Evolutionary conservation across 1,284 basidiomycete species (phyloP), one percentile per base, ranked within the genome.

Genomic region (Cutaneotrichosporon sp.): DNA sequence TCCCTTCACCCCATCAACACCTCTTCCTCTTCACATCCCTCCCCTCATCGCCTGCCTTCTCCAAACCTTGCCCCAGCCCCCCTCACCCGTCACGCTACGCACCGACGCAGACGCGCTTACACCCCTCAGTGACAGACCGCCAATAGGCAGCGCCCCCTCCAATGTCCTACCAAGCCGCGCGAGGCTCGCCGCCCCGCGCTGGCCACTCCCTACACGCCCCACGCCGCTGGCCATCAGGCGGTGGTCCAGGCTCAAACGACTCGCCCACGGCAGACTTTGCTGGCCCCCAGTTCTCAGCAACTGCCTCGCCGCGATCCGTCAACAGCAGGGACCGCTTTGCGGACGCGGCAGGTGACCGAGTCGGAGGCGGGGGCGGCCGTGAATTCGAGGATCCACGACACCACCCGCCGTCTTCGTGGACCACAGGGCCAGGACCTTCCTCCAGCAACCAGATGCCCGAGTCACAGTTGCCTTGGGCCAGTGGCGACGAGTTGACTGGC

Each of bases 151-250:
- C 42, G 50, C n/a, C 3, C 16, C 45, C 45, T 51, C 54, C 54
- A 18, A 65, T 65, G 64, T 58, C 64, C 51, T 59, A 54, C 43
- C 46, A 54, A 45, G 64, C 64, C 60, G 64, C 64, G 64, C 64
- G 64, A 62, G 64, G 64, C 57, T 59, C 64, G 34, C 58, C 64
- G 49, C 64, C 64, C 47, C 58, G 64, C 64, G 64, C 60, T 52
- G 64, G 64, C 55, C 31, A 29, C 36, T 46, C 42, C 18, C 20
- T 56, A 20, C 45, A 29, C 29, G 42, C 42, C 29, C 43, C 54
- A 22, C 42, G 42, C 31, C 29, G 27, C n/a, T 47, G 42, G 42
- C 38, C 42, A 14, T 31, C 36, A 25, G 29, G 20, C 27, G 29
- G 20, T 22, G 27, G 43, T 24, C 42, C 42, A 5, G 38, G 54